phyloP scores from a whole-genome alignment of 306 rosid species.

The Boehmeria nivea region DNA sequence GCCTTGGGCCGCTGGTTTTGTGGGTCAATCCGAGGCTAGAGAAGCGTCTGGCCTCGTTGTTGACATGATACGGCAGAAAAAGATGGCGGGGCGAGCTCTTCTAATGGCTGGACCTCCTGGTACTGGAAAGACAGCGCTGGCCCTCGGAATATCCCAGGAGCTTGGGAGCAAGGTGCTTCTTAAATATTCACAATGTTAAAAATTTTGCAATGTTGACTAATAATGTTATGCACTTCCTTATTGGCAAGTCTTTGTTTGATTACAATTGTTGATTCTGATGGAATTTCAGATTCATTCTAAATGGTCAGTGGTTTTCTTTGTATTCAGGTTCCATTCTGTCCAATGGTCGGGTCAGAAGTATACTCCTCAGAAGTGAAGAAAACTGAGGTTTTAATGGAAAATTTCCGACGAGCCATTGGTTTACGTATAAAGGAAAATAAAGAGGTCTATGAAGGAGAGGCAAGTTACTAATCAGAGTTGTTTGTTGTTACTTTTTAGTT shows the following conservation, averaged over 20 bases:
- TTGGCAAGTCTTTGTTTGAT: not conserved
- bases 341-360: conserved; percentile 98
- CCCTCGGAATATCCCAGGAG: conserved; percentile 91
- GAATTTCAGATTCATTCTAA: conserved; percentile 3
- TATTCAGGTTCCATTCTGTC: conserved; percentile 85
- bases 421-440: conserved; percentile 91
- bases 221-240: not conserved
- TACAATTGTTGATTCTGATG: no score
- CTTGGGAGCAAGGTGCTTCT: conserved; percentile 96
- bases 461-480: conserved; percentile 36
- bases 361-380: conserved; percentile 96
- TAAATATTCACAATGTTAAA: no score
- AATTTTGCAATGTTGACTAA: not conserved
- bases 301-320: not conserved
- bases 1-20: conserved; percentile 85
- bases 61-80: conserved; percentile 94
- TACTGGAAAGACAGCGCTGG: conserved; percentile 92
- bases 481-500: not conserved
- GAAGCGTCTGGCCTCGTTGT: conserved; percentile 89
- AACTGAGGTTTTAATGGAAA: conserved; percentile 94
- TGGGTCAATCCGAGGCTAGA: conserved; percentile 93
- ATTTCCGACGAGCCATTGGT: conserved; percentile 87
- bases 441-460: conserved; percentile 99
- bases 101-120: conserved; percentile 98
- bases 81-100: conserved; percentile 97